These are phyloP conservation scores for Phaffia tasmanica DNA, from an alignment of 768 basidiomycete genomes.

Conservation along the genomic window DNA sequence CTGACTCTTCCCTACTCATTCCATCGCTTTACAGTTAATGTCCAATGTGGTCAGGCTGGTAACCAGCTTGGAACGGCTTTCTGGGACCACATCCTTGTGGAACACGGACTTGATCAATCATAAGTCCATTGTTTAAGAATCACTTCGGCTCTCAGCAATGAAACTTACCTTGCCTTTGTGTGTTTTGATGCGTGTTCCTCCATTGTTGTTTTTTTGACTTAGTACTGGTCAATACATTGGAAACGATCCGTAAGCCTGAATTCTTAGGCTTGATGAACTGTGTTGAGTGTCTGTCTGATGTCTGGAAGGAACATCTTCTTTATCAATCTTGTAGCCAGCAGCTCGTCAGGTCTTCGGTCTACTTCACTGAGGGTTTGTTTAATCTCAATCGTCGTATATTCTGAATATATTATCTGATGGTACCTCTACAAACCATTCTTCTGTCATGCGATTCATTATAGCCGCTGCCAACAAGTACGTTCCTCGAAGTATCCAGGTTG, in stretches of 20 bases:
- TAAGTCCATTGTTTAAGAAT: neutral
- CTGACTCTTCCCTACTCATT: neutral
- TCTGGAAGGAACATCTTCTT: too few relatives aligned
- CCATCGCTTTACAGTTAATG: constrained; percentile 8
- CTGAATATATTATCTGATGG: neutral
- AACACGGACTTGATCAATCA: constrained; percentile 34
- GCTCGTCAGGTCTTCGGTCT: constrained; percentile 41
- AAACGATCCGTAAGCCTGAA: constrained; percentile 44
- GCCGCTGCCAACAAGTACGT: constrained; percentile 63
- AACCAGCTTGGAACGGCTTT: constrained; percentile 63
- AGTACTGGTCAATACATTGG: constrained; percentile 47
- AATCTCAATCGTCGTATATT: too few relatives aligned
- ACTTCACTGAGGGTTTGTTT: constrained; percentile 45
- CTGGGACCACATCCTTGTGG: constrained; percentile 67
- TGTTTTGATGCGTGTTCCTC: constrained; percentile 15
- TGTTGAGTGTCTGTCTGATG: too few relatives aligned
- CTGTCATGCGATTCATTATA: constrained; percentile 71
- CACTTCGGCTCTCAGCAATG: constrained; percentile 40
- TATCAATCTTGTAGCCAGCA: constrained; percentile 41
- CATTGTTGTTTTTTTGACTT: constrained; percentile 5
- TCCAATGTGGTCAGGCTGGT: constrained; percentile 45
- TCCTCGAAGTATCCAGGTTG: constrained; percentile 78
- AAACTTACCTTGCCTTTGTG: constrained; percentile 27
- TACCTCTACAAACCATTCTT: constrained; percentile 29
- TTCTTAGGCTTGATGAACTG: too few relatives aligned